These are phyloP conservation scores for Diddensiella santjacobensis DNA, from an alignment of 805 yeast species.

Conservation along the genomic window DNA sequence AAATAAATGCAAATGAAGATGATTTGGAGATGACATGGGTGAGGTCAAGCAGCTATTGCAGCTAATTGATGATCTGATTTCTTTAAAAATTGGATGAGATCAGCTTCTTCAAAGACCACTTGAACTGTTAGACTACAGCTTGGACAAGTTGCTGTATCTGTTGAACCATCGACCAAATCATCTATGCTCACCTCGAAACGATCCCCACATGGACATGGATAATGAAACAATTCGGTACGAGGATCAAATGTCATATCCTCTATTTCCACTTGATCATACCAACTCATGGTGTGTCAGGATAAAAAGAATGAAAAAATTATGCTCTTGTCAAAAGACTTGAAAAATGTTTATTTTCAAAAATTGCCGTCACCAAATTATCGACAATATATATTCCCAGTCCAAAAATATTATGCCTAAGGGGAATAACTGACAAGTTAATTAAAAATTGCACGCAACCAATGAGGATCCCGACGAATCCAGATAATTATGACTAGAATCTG, in stretches of 20 bases:
- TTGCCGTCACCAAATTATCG: no score
- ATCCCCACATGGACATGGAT: slow-evolving; percentile 99
- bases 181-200: slow-evolving; percentile 80
- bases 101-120: slow-evolving; percentile 73
- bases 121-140: slow-evolving; percentile 91
- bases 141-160: slow-evolving; percentile 91
- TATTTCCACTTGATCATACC: slow-evolving; percentile 92
- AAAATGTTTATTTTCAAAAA: no score
- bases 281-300: slow-evolving; percentile 30
- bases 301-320: slow-evolving; percentile 1
- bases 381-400: no score
- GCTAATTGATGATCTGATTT: background rate
- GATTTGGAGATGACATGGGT: background rate
- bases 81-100: slow-evolving; percentile 14
- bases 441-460: background rate
- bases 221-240: slow-evolving; percentile 73
- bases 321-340: no score
- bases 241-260: slow-evolving; percentile 94
- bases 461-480: background rate
- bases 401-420: background rate
- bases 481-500: background rate
- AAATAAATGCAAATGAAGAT: background rate
- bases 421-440: background rate
- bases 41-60: background rate
- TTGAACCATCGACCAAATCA: slow-evolving; percentile 83